Evolutionary conservation across 805 yeast genomes (phyloP), one percentile per base, ranked within the genome.

Genomic region (Candida vaughaniae): DNA sequence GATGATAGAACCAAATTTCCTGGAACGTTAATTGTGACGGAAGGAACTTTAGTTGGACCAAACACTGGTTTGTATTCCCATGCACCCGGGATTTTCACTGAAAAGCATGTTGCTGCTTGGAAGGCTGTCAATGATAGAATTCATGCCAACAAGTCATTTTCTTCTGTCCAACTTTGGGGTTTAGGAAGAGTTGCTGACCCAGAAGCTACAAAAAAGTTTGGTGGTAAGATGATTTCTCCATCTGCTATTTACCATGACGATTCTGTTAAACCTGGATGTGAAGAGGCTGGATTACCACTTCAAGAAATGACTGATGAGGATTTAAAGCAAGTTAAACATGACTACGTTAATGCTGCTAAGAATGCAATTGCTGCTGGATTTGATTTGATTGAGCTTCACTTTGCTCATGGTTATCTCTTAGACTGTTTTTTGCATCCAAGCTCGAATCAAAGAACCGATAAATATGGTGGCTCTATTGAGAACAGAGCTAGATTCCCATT

Each of bases 101-200:
- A 69, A 5, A 56, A 62, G 20, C 85, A 79, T 46, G 61, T 64
- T n/a, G 50, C 48, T 14, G 70, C 66, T 3, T 79, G 83, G 81
- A 66, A 64, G 43, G 57, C 62, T 41, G 64, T 77, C 26, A 56
- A 56, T 19, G 71, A 71, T 16, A 64, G 59, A 8, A 68, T 75
- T 16, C 83, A 77, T 48, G 58, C 47, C 2, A 63, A 71, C 42
- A 50, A 54, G 17, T 67, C 80, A 0, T 64, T 54, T 31, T 52
- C 68, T 3, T 58, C 73, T 30, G 51, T 69, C 20, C 85, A 80
- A 59, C 43, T 80, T 19, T 78, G 82, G 81, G 64, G 60, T 10
- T 52, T 77, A 16, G 82, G 82, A 17, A 57, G 78, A 36, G 65
- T 58, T 30, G 65, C 57, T 16, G 52, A 46, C 20, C 55, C 62